Conservation (phyloP, 768 basidiomycete genomes). For the Lactarius hatsudake region DNA sequence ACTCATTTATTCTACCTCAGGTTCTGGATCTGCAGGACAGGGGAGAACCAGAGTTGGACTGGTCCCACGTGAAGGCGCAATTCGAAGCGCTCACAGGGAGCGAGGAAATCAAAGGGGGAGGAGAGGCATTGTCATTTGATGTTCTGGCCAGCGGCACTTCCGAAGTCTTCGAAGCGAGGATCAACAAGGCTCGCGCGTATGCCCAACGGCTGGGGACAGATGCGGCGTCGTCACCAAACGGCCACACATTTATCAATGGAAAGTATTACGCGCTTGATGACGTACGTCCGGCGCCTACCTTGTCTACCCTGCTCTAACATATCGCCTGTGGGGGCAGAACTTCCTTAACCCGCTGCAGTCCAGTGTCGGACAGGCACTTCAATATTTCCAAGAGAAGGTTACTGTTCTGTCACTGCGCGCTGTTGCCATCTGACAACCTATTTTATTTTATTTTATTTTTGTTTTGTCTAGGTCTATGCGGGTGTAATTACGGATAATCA, state of each 20-base stretch:
- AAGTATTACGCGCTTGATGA: conserved; percentile 30
- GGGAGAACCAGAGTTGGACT: conserved; percentile 6
- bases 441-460: too few species aligned
- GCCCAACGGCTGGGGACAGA: conserved; percentile 36
- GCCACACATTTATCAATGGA: conserved; percentile 48
- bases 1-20: conserved; percentile 3
- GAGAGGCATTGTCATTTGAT: conserved; percentile 10
- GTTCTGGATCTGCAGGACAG: neutral
- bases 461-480: conserved; percentile 47
- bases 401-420: neutral
- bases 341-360: conserved; percentile 63
- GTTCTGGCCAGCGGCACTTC: neutral
- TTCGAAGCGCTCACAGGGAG: conserved; percentile 11
- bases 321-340: conserved; percentile 42
- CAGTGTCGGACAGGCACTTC: conserved; percentile 57
- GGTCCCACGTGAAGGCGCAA: conserved; percentile 6
- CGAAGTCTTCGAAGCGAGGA: conserved; percentile 13
- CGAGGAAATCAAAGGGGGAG: conserved; percentile 7
- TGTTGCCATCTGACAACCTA: conserved; percentile 1
- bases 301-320: neutral
- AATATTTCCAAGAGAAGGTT: conserved; percentile 70
- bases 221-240: conserved; percentile 28
- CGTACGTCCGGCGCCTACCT: conserved; percentile 10
- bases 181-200: conserved; percentile 35
- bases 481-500: conserved; percentile 55